Evolutionary conservation across 441 rosid genomes (phyloP).

Genomic region (Croton laevigatus): DNA sequence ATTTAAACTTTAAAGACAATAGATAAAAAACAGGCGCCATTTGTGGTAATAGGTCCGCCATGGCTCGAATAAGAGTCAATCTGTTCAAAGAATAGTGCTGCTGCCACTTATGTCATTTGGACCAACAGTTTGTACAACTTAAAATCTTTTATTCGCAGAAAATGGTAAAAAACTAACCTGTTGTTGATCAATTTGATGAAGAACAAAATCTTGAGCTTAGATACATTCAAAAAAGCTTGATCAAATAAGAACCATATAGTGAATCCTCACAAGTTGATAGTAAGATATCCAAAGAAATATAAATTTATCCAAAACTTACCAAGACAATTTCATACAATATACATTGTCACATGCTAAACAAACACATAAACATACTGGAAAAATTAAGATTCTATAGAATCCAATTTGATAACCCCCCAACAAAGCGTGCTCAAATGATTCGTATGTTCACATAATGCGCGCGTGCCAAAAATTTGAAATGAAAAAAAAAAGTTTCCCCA

Average conservation of each 20-base stretch:
- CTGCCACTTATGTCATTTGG: too few species aligned
- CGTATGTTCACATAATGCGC: not conserved
- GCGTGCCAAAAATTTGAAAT: too few species aligned
- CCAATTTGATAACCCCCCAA: not conserved
- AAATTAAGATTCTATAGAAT: not conserved
- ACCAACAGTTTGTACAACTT: too few species aligned
- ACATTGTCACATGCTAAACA: not conserved
- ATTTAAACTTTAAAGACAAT: too few species aligned
- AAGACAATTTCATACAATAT: not conserved
- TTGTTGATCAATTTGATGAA: not conserved
- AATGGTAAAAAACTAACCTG: not conserved
- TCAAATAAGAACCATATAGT: not conserved
- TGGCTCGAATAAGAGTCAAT: too few species aligned
- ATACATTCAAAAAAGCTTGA: not conserved
- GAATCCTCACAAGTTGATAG: not conserved
- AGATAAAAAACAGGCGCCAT: too few species aligned
- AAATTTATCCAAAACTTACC: not conserved
- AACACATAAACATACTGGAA: not conserved
- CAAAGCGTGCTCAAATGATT: conserved; percentile 6
- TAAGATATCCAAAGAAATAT: not conserved
- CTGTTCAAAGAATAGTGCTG: too few species aligned
- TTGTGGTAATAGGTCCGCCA: too few species aligned
- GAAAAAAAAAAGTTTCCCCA: not conserved
- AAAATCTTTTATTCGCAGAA: too few species aligned
- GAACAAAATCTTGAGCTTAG: not conserved